Evolutionary conservation across 2,329 filamentous ascomycete species (phyloP).

Genomic region (Aureobasidium zeae): DNA sequence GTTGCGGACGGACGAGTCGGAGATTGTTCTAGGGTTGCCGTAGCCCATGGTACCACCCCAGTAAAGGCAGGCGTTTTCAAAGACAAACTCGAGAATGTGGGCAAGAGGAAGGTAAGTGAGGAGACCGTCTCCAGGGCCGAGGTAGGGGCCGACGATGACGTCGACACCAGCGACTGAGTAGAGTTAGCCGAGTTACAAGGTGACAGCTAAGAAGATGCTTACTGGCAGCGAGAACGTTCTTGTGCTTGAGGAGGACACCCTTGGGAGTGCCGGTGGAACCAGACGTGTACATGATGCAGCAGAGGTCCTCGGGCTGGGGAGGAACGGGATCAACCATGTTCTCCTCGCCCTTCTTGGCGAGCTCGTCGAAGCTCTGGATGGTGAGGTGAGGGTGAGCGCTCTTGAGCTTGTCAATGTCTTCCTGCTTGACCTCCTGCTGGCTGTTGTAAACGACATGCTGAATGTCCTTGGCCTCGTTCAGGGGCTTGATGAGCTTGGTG

Average conservation of each 20-base stretch:
- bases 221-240: constrained; percentile 69
- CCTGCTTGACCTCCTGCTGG: constrained; percentile 40
- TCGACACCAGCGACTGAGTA: constrained; percentile 63
- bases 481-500: constrained; percentile 43
- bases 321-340: constrained; percentile 63
- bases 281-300: constrained; percentile 76
- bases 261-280: constrained; percentile 85
- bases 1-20: constrained; percentile 76
- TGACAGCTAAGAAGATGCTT: constrained; percentile 29
- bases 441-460: constrained; percentile 52
- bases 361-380: constrained; percentile 47
- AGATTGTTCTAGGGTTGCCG: constrained; percentile 79
- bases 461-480: constrained; percentile 47
- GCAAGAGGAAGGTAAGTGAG: constrained; percentile 89
- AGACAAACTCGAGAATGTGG: constrained; percentile 92
- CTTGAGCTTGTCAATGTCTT: constrained; percentile 46
- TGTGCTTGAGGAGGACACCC: constrained; percentile 75
- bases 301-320: constrained; percentile 65
- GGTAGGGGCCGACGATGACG: constrained; percentile 64
- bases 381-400: constrained; percentile 44
- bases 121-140: constrained; percentile 68
- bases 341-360: constrained; percentile 48
- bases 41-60: constrained; percentile 91
- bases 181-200: constrained; percentile 17
- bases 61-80: constrained; percentile 83